A percentile compares a stretch with the other conserved stretches of the same genome.
These are phyloP conservation scores for Rugosomyces carneus DNA, from an alignment of 1,284 basidiomycete species.

Conservation along the genomic window DNA sequence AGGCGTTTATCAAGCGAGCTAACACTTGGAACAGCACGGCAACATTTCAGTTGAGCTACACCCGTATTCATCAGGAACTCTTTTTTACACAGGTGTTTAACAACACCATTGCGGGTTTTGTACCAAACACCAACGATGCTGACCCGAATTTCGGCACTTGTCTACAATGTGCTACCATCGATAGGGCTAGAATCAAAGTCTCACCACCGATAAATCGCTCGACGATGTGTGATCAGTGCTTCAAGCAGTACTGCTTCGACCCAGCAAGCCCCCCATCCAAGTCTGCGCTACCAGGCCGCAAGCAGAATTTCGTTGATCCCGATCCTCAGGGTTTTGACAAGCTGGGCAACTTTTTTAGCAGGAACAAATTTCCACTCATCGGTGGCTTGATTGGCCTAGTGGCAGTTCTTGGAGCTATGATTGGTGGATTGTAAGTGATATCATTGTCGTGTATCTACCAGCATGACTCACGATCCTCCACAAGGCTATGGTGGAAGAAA, in stretches of 20 bases:
- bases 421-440: slow-evolving; percentile 34
- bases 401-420: slow-evolving; percentile 30
- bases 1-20: not conserved
- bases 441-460: not conserved
- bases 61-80: slow-evolving; percentile 35
- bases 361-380: slow-evolving; percentile 37
- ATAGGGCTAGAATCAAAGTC: slow-evolving; percentile 40
- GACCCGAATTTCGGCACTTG: slow-evolving; percentile 51
- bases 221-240: slow-evolving; percentile 39
- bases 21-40: slow-evolving; percentile 30
- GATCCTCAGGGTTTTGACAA: slow-evolving; percentile 38
- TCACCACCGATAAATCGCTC: slow-evolving; percentile 35
- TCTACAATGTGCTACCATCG: slow-evolving; percentile 49
- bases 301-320: slow-evolving; percentile 42
- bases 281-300: slow-evolving; percentile 36
- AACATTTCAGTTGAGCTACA: slow-evolving; percentile 49
- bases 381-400: slow-evolving; percentile 35
- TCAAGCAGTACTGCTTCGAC: slow-evolving; percentile 51
- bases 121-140: slow-evolving; percentile 40
- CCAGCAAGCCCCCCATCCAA: slow-evolving; percentile 39
- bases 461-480: not conserved
- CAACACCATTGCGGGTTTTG: slow-evolving; percentile 51
- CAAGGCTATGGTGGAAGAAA: slow-evolving; percentile 30
- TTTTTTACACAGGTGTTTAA: slow-evolving; percentile 49
- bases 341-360: slow-evolving; percentile 32